phyloP scores from a whole-genome alignment of 257 asterid species.

The Capsicum baccatum region DNA sequence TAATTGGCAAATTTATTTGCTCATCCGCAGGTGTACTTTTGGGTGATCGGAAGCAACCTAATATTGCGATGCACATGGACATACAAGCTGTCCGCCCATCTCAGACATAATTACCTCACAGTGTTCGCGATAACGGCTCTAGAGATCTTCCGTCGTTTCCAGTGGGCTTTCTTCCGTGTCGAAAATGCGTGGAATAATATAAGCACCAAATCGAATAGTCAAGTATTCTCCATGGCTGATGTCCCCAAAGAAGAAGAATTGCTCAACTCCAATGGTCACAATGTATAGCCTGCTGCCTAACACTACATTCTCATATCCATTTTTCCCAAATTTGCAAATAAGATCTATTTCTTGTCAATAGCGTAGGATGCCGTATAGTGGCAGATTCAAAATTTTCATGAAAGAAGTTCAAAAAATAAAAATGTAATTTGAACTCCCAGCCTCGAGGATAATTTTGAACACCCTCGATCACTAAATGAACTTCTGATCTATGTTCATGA shows the following conservation, averaged over 20 bases:
- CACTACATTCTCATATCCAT: neutral
- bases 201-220: constrained; percentile 55
- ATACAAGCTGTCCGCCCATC: constrained; percentile 97
- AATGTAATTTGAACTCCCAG: no score
- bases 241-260: constrained; percentile 59
- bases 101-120: constrained; percentile 79
- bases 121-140: constrained; percentile 70
- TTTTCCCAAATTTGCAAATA: constrained; percentile 29
- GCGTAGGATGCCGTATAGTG: constrained; percentile 6
- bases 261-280: constrained; percentile 65
- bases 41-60: constrained; percentile 89
- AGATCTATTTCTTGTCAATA: neutral
- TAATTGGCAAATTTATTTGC: no score
- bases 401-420: no score
- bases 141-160: constrained; percentile 88
- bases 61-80: constrained; percentile 96
- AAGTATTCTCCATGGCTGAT: constrained; percentile 51
- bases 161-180: constrained; percentile 91
- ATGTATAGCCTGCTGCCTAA: constrained; percentile 45
- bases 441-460: no score
- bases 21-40: constrained; percentile 68
- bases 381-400: no score
- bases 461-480: no score
- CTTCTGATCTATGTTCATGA: no score
- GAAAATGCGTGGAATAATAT: constrained; percentile 86